Evolutionary conservation across 139 green algal genomes (phyloP), one percentile per base, ranked within the genome.

Genomic region (Tetradesmus obliquus): DNA sequence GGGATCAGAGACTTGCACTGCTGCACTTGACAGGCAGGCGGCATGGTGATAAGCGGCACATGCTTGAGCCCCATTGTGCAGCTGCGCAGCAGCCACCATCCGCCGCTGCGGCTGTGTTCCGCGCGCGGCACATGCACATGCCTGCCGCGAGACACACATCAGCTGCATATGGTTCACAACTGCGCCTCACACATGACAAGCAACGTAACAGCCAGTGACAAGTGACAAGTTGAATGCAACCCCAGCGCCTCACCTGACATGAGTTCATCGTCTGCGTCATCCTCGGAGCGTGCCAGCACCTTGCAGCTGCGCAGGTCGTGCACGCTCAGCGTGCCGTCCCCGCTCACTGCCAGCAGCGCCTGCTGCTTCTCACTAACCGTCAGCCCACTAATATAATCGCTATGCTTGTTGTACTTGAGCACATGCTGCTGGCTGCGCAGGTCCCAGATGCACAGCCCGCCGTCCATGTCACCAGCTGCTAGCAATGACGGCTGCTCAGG

Each of bases 231-330:
- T 93, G 51, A 97, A 93, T 13, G 93, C 69, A 84, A 24, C 13
- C 3, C 4, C 69, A 85, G 6, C 53, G 55, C 5, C 88, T 71
- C 66, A 92, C 89, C 89, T 82, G 89, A 97, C 88, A 99, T 93
- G 87, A 99, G 91, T 95, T 99, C 98, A 85, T 99, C 98, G 58
- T 99, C 98, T 0, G 93, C 95, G 84, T 98, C 96, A 53, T 95
- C 93, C 92, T 99, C 97, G n/a, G 95, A 96, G 86, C 90, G 90
- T 54, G 93, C 93, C 62, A 94, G 12, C 7, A 95, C 62, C 93
- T 96, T 93, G 13, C 83, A 17, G 51, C 91, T 89, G 5, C 92
- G 85, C 45, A 97, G 84, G 91, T 98, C 96, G 55, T 95, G 94
- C 22, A 98, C 93, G 12, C 92, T 93, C 55, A 99, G 92, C 8